These are phyloP conservation scores for Trypanosoma scelopori DNA, from an alignment of 208 protist species.

Conservation along the genomic window DNA sequence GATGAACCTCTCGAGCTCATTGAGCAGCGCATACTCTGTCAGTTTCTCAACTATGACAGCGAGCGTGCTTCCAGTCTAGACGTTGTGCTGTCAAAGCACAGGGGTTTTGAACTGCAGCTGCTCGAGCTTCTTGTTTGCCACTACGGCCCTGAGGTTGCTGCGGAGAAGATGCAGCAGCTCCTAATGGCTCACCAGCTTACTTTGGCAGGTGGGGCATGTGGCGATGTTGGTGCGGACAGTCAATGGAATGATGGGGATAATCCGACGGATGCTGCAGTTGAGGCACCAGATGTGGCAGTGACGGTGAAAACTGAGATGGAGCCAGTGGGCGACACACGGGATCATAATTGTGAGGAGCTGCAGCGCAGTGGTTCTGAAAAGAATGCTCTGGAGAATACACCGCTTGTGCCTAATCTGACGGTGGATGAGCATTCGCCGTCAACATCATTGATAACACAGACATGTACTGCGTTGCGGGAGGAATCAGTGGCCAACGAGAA, in stretches of 20 bases:
- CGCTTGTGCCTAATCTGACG: neutral
- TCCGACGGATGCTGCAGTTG: neutral
- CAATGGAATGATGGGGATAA: neutral
- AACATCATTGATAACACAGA: neutral
- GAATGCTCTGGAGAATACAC: neutral
- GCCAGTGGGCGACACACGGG: neutral
- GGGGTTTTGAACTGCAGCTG: constrained; percentile 17
- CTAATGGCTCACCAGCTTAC: neutral
- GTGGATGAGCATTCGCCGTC: neutral
- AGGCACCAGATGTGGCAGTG: neutral
- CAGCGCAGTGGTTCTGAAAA: neutral
- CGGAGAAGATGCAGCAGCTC: neutral
- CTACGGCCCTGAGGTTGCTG: constrained; percentile 25
- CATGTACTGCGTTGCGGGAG: neutral
- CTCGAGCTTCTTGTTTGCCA: constrained; percentile 27
- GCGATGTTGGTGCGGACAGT: neutral
- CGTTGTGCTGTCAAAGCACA: constrained; percentile 6
- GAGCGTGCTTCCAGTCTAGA: neutral
- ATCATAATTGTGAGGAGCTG: neutral
- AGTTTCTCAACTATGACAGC: constrained; percentile 26
- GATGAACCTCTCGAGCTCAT: constrained; percentile 2
- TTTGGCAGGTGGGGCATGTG: neutral
- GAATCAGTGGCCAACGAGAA: neutral
- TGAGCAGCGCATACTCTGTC: constrained; percentile 12
- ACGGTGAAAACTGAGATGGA: neutral